Evolutionary conservation across 2,329 filamentous ascomycete genomes (phyloP).

Genomic region (Raffaelea arxii): DNA sequence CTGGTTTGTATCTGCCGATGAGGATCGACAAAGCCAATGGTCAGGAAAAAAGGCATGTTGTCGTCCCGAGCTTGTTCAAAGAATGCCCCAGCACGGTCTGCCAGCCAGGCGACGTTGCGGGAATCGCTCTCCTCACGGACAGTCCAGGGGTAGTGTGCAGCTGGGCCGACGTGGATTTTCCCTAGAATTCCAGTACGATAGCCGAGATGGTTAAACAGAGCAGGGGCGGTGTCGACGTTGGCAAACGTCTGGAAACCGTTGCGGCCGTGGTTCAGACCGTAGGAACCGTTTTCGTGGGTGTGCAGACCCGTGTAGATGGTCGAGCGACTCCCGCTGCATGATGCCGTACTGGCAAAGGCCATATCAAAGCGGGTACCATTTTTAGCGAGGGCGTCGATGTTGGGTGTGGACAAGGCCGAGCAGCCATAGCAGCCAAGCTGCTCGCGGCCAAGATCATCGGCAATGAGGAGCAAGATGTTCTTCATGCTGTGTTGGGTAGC

Average conservation of each 20-base stretch:
- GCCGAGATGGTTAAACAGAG: slow-evolving; percentile 25
- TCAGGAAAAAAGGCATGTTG: slow-evolving; percentile 30
- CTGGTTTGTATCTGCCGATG: slow-evolving; percentile 32
- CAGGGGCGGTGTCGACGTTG: slow-evolving; percentile 30
- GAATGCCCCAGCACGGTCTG: slow-evolving; percentile 27
- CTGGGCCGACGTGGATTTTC: slow-evolving; percentile 37
- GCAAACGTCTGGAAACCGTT: slow-evolving; percentile 35
- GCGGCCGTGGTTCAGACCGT: slow-evolving; percentile 27
- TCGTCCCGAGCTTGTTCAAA: slow-evolving; percentile 23
- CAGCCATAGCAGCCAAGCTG: slow-evolving; percentile 8
- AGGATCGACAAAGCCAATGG: slow-evolving; percentile 35
- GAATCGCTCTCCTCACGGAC: slow-evolving; percentile 27
- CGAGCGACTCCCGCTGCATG: slow-evolving; percentile 35
- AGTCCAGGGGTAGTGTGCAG: slow-evolving; percentile 30
- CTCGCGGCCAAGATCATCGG: slow-evolving; percentile 8
- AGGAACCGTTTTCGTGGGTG: slow-evolving; percentile 37
- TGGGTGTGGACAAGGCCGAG: slow-evolving; percentile 22
- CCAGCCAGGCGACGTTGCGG: slow-evolving; percentile 30
- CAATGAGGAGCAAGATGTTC: slow-evolving; percentile 8
- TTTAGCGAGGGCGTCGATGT: slow-evolving; percentile 29
- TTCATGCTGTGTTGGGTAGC: too few species aligned
- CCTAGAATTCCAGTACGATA: slow-evolving; percentile 37
- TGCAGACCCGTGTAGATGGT: slow-evolving; percentile 39
- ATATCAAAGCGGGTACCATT: slow-evolving; percentile 26
- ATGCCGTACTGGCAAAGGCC: slow-evolving; percentile 35